Percentiles rank a stretch among this genome's conserved stretches.
Conservation (phyloP, 768 basidiomycete genomes). For the Boletus sensibilis region DNA sequence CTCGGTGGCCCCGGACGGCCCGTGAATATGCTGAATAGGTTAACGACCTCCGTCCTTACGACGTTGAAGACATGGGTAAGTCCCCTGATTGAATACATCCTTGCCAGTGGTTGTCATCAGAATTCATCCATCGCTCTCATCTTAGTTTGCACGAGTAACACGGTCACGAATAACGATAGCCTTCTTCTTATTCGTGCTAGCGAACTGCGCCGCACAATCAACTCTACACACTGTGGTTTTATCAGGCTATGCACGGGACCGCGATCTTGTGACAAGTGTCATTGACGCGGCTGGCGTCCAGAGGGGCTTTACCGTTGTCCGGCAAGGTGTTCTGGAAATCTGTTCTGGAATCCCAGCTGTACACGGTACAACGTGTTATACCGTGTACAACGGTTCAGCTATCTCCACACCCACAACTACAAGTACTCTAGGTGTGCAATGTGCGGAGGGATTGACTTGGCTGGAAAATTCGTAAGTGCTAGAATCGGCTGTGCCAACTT, state of each 20-base stretch:
- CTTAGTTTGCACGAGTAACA: conserved; percentile 48
- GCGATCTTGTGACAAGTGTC: conserved; percentile 33
- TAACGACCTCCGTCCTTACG: background rate
- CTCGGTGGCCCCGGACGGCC: background rate
- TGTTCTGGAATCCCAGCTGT: conserved; percentile 42
- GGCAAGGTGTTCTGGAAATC: conserved; percentile 22
- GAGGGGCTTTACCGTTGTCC: conserved; percentile 23
- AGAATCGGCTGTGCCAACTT: background rate
- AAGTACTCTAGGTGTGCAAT: conserved; percentile 23
- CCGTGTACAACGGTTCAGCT: conserved; percentile 13
- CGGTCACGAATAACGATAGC: conserved; percentile 47
- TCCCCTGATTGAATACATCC: background rate
- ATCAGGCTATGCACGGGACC: conserved; percentile 37
- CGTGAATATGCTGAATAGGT: background rate
- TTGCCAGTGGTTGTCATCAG: background rate
- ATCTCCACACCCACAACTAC: background rate
- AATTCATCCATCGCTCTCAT: background rate
- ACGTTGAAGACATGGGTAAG: conserved; percentile 16
- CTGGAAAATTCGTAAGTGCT: conserved; percentile 43
- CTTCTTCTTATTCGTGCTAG: conserved; percentile 48
- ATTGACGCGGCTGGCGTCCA: conserved; percentile 30
- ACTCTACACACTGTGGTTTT: conserved; percentile 42
- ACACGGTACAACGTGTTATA: conserved; percentile 21
- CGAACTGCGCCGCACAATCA: conserved; percentile 41
- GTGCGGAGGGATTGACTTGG: conserved; percentile 47